Conservation (phyloP, 2,329 filamentous ascomycete genomes). For the Alternaria dauci region DNA sequence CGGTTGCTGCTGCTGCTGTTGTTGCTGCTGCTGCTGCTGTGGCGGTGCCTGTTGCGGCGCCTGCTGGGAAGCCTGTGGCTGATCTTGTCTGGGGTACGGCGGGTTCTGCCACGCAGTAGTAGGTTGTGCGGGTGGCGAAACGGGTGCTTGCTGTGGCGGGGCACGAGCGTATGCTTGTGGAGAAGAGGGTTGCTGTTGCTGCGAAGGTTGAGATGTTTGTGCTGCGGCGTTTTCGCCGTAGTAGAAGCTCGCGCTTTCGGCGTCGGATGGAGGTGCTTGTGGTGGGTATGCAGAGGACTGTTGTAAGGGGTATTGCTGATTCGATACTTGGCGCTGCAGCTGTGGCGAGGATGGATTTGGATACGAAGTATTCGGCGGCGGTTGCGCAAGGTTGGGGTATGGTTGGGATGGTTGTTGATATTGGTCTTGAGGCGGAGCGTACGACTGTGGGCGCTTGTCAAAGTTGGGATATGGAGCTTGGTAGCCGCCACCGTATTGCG, state of each 20-base stretch:
- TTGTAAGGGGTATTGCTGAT: constrained; percentile 47
- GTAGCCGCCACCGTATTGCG: constrained; percentile 60
- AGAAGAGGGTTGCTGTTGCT: constrained; percentile 45
- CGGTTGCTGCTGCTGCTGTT: constrained; percentile 15
- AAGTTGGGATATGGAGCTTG: constrained; percentile 47
- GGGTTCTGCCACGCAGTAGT: constrained; percentile 42
- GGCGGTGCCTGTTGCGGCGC: constrained; percentile 30
- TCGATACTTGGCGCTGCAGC: constrained; percentile 46
- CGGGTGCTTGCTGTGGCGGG: constrained; percentile 37
- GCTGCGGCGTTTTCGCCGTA: constrained; percentile 40
- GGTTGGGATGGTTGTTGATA: constrained; percentile 49
- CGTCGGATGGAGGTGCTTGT: constrained; percentile 47
- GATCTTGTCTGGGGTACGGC: constrained; percentile 44
- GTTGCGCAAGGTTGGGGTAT: constrained; percentile 46
- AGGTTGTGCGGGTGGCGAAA: constrained; percentile 45
- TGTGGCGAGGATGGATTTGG: constrained; percentile 49
- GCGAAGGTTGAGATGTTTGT: constrained; percentile 39
- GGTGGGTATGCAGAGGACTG: constrained; percentile 41
- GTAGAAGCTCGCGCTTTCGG: constrained; percentile 47
- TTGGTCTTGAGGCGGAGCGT: constrained; percentile 39
- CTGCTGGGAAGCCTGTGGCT: constrained; percentile 37
- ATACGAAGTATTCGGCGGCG: constrained; percentile 35
- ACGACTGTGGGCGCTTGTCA: constrained; percentile 44
- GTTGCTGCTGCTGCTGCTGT: constrained; percentile 23
- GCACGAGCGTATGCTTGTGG: constrained; percentile 44